phyloP scores from a whole-genome alignment of 805 yeast species.

The Candida orba region DNA sequence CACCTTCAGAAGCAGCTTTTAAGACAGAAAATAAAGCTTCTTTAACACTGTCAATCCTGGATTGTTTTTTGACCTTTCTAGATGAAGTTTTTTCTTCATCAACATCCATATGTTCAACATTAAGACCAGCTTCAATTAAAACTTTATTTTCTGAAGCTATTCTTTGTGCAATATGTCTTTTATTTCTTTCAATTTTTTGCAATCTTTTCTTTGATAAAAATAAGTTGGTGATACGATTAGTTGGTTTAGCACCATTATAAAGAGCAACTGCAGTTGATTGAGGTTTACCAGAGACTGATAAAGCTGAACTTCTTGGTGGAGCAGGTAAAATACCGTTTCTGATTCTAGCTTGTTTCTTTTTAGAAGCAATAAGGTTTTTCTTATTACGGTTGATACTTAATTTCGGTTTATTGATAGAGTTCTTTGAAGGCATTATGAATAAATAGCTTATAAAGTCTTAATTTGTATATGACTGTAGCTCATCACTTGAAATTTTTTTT shows the following conservation, averaged over 20 bases:
- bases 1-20: conserved; percentile 45
- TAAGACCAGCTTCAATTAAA: conserved; percentile 41
- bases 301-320: conserved; percentile 40
- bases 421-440: conserved; percentile 65
- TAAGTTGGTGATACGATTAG: conserved; percentile 38
- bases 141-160: conserved; percentile 29
- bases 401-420: conserved; percentile 76
- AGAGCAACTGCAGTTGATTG: conserved; percentile 37
- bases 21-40: conserved; percentile 68
- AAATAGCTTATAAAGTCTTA: not conserved
- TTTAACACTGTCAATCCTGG: conserved; percentile 43
- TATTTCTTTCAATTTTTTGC: conserved; percentile 72
- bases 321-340: conserved; percentile 29
- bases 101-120: conserved; percentile 46
- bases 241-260: conserved; percentile 26
- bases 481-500: conserved; percentile 3
- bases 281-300: conserved; percentile 24
- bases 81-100: conserved; percentile 28
- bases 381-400: conserved; percentile 43
- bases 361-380: conserved; percentile 35
- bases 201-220: conserved; percentile 73
- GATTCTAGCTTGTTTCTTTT: conserved; percentile 49
- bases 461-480: not conserved
- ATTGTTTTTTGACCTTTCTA: conserved; percentile 9
- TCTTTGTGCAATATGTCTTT: conserved; percentile 61